Conservation (phyloP, 306 rosid genomes). For the Coriaria nepalensis region DNA sequence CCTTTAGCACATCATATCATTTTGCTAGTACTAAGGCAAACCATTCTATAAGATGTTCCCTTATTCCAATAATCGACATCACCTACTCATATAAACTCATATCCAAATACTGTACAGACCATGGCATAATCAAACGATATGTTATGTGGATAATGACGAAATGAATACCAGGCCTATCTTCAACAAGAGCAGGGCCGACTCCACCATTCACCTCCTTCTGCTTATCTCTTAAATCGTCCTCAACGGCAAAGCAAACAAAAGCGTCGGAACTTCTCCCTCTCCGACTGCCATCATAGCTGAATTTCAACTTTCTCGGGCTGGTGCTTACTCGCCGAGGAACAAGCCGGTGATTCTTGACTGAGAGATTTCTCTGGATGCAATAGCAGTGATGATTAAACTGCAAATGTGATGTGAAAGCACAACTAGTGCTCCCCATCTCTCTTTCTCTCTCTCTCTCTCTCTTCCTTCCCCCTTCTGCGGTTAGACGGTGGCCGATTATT, state of each 20-base stretch:
- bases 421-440: constrained; percentile 45
- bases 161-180: constrained; percentile 48
- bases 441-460: neutral
- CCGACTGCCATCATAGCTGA: constrained; percentile 16
- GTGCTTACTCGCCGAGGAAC: constrained; percentile 20
- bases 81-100: neutral
- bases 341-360: constrained; percentile 22
- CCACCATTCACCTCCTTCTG: constrained; percentile 29
- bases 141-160: neutral
- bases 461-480: no score
- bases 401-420: constrained; percentile 34
- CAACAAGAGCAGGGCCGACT: constrained; percentile 39
- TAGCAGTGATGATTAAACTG: constrained; percentile 20
- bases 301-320: constrained; percentile 14
- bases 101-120: neutral
- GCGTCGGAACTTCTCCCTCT: constrained; percentile 12
- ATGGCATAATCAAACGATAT: neutral
- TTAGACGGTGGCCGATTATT: constrained; percentile 9
- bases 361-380: constrained; percentile 15
- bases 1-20: no score
- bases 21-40: no score
- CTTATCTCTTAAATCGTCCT: constrained; percentile 50
- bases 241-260: constrained; percentile 53
- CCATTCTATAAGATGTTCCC: no score
- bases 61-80: no score